Evolutionary conservation across 768 basidiomycete genomes (phyloP), one percentile per base, ranked within the genome.

Genomic region (Lactifluus volemus): DNA sequence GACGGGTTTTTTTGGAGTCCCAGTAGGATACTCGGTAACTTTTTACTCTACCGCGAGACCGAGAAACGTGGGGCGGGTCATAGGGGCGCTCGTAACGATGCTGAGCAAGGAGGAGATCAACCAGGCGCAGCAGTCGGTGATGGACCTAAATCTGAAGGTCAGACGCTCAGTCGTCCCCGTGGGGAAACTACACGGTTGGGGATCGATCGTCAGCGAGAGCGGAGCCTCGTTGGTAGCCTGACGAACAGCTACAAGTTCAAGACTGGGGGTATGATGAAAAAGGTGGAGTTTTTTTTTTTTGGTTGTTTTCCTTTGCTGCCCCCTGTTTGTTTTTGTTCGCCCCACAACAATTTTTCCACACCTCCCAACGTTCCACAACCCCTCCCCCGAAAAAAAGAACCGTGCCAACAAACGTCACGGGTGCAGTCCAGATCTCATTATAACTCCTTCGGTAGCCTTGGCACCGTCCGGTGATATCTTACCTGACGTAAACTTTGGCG

Each of bases 1-100:
- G 95, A 98, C 74, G 93, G 94, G n/a, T 86, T 90, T 71, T 88
- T 89, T 71, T 97, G 95, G 95, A 90, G 88, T 66, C 95, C 95
- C 0, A 89, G 86, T 65, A 79, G 95, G 60, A 97, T 97, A 36
- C 76, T 97, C 60, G 92, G 92, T 68, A 98, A 98, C 73, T 98
- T 97, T 70, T 77, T 98, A 68, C 84, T 96, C 63, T 98, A 98
- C 74, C 87, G 94, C 64, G 92, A 97, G 75, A 92, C 91, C 6
- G 92, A 94, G 72, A 92, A 92, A 74, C 78, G 85, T 54, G 85
- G 85, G 19, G 78, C 82, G 15, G 82, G 84, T 15, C 84, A 85
- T 71, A 76, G 84, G 57, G 79, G 77, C 54, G 74, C 74, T 5
- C 79, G 82, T 60, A 64, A 73, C 3, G 79, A 80, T 36, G 64